Percentiles rank a stretch among this genome's conserved stretches.
These are phyloP conservation scores for Tolypocladium inflatum DNA, from an alignment of 2,329 filamentous ascomycete genomes.

Conservation along the genomic window DNA sequence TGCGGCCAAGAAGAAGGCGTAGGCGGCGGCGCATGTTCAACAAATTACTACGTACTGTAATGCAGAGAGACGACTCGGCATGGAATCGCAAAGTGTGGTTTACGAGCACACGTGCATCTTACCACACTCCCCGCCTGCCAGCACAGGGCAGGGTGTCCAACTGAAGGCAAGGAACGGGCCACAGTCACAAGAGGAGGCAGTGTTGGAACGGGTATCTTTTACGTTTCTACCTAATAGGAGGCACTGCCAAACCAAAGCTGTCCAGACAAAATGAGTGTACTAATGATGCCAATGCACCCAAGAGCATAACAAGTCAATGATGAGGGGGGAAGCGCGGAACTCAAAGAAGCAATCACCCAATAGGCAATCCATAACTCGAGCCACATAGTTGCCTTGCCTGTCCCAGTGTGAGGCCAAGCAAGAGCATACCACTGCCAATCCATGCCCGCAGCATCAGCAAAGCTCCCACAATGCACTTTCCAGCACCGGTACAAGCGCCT, in stretches of 20 bases:
- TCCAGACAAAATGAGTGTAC: constrained; percentile 16
- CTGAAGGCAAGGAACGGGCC: neutral
- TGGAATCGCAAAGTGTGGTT: neutral
- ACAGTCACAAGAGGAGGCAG: constrained; percentile 7
- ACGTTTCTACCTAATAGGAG: constrained; percentile 20
- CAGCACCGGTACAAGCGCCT: neutral
- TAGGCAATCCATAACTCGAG: neutral
- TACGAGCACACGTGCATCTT: neutral
- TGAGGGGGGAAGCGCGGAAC: neutral
- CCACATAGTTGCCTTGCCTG: neutral
- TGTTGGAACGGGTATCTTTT: constrained; percentile 22
- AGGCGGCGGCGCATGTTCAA: constrained; percentile 17
- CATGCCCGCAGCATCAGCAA: neutral
- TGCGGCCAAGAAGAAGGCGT: constrained; percentile 78
- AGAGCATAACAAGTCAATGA: constrained; percentile 14
- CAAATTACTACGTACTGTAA: constrained; percentile 3
- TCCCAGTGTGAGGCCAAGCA: neutral
- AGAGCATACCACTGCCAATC: neutral
- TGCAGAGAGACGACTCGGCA: neutral
- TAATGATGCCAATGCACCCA: constrained; percentile 16
- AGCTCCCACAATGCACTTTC: neutral
- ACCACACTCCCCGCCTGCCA: neutral
- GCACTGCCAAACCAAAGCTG: constrained; percentile 11
- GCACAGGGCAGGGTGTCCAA: neutral
- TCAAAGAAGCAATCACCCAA: constrained; percentile 1